These are phyloP conservation scores for Chenopodium berlandieri DNA, from an alignment of 148 eudicot genomes.

Conservation along the genomic window DNA sequence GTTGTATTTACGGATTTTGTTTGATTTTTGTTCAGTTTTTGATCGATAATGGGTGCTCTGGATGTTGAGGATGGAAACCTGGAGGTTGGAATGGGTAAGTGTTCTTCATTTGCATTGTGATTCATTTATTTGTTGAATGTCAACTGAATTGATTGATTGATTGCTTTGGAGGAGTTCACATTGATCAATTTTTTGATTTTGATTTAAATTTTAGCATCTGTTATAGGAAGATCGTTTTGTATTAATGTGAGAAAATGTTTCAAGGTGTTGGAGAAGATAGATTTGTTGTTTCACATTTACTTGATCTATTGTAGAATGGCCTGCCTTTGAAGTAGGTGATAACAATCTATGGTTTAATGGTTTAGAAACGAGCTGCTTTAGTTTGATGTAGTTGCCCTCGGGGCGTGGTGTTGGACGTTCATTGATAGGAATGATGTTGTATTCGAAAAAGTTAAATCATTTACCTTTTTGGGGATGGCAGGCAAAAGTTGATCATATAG, in stretches of 20 bases:
- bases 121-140: background rate
- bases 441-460: background rate
- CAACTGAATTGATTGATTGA: background rate
- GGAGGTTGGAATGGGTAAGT: constrained; percentile 96
- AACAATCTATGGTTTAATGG: background rate
- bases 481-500: background rate
- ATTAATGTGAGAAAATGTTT: too few species aligned
- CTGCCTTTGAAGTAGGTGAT: background rate
- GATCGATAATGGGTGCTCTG: constrained; percentile 60
- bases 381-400: background rate
- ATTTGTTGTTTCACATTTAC: background rate
- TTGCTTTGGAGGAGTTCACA: background rate
- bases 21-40: constrained; percentile 19
- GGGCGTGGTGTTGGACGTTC: background rate
- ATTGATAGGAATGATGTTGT: background rate
- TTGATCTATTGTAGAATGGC: constrained; percentile 6
- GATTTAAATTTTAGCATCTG: background rate
- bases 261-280: too few species aligned
- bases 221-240: background rate
- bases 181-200: background rate
- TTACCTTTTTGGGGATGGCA: background rate
- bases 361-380: background rate
- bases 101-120: constrained; percentile 11
- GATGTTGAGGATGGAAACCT: constrained; percentile 78
- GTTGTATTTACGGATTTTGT: background rate